These are phyloP conservation scores for Cladosporium sp. DNA, from an alignment of 2,329 filamentous ascomycete species.

Conservation along the genomic window DNA sequence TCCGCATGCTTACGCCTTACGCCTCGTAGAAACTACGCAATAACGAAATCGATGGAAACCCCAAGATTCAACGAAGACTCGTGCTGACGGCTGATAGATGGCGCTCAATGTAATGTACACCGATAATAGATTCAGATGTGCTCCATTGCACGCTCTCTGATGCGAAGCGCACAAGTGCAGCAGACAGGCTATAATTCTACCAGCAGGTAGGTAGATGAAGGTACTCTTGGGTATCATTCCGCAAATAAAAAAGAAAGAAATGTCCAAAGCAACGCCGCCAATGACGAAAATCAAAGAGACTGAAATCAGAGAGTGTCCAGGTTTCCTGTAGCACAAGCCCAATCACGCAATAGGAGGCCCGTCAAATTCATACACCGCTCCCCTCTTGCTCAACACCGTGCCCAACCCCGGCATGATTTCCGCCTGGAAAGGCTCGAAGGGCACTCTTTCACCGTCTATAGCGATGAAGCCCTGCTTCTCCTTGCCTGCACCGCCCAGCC, in stretches of 20 bases:
- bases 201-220: background rate
- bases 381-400: slow-evolving; percentile 77
- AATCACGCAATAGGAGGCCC: slow-evolving; percentile 30
- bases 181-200: background rate
- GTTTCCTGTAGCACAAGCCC: background rate
- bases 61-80: background rate
- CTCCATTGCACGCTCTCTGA: background rate
- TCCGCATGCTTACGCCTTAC: too few relatives aligned
- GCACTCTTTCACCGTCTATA: slow-evolving; percentile 85
- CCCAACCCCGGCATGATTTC: slow-evolving; percentile 83
- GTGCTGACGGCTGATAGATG: background rate
- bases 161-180: background rate
- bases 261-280: background rate
- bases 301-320: background rate
- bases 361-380: slow-evolving; percentile 66
- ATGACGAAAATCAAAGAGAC: background rate
- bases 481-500: slow-evolving; percentile 40
- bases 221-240: slow-evolving; percentile 9
- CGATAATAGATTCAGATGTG: background rate
- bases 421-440: slow-evolving; percentile 86
- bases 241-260: background rate
- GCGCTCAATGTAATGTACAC: background rate
- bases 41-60: too few relatives aligned
- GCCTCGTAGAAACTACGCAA: too few relatives aligned
- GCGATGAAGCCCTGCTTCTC: slow-evolving; percentile 80